phyloP scores from a whole-genome alignment of 1,284 basidiomycete species.

The Boletus smithii region DNA sequence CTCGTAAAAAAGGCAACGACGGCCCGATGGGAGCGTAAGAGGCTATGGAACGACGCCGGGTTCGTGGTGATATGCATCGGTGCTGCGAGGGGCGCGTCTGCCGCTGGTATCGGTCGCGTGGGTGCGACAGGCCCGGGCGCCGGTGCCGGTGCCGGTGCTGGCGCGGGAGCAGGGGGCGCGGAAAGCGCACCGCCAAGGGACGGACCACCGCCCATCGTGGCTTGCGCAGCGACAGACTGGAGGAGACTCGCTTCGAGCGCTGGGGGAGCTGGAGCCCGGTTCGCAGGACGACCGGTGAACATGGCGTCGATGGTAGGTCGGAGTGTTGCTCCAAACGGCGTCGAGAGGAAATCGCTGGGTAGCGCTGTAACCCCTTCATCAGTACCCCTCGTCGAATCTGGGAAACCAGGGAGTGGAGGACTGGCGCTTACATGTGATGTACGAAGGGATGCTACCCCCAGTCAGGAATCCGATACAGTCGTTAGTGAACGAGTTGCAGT shows the following conservation, averaged over 20 bases:
- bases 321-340: constrained; percentile 84
- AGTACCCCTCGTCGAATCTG: no score
- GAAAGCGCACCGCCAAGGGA: constrained; percentile 23
- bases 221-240: constrained; percentile 59
- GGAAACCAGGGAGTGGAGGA: background rate
- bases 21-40: constrained; percentile 48
- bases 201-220: constrained; percentile 34
- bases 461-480: constrained; percentile 84
- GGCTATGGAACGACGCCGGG: constrained; percentile 47
- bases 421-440: constrained; percentile 60
- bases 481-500: constrained; percentile 90
- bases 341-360: constrained; percentile 85
- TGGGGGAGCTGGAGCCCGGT: constrained; percentile 40
- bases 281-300: constrained; percentile 57
- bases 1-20: constrained; percentile 69
- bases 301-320: constrained; percentile 87
- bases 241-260: constrained; percentile 58
- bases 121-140: constrained; percentile 8
- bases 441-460: constrained; percentile 72
- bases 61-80: constrained; percentile 64
- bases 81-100: constrained; percentile 51
- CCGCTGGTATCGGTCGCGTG: constrained; percentile 29
- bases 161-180: constrained; percentile 22
- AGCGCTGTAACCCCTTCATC: constrained; percentile 52
- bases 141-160: constrained; percentile 12